A percentile compares a stretch with the other conserved stretches of the same genome.
These are phyloP conservation scores for Umbilicus rupestris DNA, from an alignment of 164 flowering plant genomes.

Conservation along the genomic window DNA sequence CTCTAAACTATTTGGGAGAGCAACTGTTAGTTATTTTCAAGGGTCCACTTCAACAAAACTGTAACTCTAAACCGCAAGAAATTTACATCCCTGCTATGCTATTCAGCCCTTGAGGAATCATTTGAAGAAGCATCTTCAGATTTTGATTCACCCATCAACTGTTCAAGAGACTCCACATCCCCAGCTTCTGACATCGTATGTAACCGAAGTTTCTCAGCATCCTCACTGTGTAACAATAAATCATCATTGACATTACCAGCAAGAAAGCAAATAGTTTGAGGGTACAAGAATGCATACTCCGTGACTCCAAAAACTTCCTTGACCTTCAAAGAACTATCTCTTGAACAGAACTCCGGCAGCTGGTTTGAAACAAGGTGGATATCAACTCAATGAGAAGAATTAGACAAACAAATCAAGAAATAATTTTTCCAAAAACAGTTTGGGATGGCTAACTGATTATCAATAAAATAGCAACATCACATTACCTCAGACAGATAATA, in stretches of 20 bases:
- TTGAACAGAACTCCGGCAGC: constrained; percentile 88
- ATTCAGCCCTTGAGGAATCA: too few species aligned
- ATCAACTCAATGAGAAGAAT: neutral
- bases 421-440: neutral
- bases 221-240: constrained; percentile 46
- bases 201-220: constrained; percentile 70
- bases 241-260: neutral
- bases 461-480: neutral
- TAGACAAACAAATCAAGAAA: neutral
- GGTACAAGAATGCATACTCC: constrained; percentile 48
- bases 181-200: constrained; percentile 70
- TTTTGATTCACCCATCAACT: constrained; percentile 54
- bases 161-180: constrained; percentile 71
- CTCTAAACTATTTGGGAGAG: too few species aligned
- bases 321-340: constrained; percentile 61
- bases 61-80: too few species aligned
- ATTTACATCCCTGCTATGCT: too few species aligned
- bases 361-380: constrained; percentile 20
- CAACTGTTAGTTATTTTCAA: too few species aligned
- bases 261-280: neutral
- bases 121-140: constrained; percentile 25
- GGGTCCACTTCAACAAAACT: too few species aligned
- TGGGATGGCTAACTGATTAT: neutral
- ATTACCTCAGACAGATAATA: constrained; percentile 82
- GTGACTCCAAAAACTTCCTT: constrained; percentile 94